Base-by-base conservation (phyloP, 2,329 filamentous ascomycete genomes). In the Phoma herbarum region DNA sequence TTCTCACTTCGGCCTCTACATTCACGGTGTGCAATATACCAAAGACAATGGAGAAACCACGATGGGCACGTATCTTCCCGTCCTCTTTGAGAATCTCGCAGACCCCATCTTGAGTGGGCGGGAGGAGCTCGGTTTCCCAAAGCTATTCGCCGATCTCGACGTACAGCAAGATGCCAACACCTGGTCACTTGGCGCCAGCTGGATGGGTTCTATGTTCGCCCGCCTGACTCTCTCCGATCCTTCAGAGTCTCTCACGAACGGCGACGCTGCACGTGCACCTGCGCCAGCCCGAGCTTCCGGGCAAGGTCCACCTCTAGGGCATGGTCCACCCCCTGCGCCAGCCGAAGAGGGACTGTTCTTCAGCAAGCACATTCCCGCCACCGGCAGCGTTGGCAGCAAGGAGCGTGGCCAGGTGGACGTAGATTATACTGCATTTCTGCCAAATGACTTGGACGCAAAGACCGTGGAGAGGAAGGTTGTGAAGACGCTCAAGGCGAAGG, bases 101-200 rank as follows among this genome's bases (percentile, higher is more conserved):
- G 87, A 90, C 61, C 84, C 86, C 0, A 87, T 89, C 42, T 69
- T 88, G 0, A 84, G 82, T 4, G 86, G 85, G 0, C 76, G 85
- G 1, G 86, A 88, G 45, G 86, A 88, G 62, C 77, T 88, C 0
- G 86, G 86, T 0, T 85, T 88, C 81, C 85, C 85, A 0, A 88
- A 88, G 72, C 61, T 87, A 0, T 86, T 79, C 61, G 81, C 81
- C n/a, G 75, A 81, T 0, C 78, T 88, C 10, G 79, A 85, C 25
- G 62, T 85, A 14, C 63, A 78, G 26, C 31, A 54, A 41, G 69
- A 74, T 22, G 65, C 60, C 16, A 67, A 73, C 28, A 76, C 75
- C 0, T 81, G 78, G 59, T 71, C 71, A 4, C 62, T 84, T 25
- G 73, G 69, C 10, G 78, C 79, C 4, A 67, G 71, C 26, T 80